phyloP scores from a whole-genome alignment of 2,329 filamentous ascomycete species.

The Alternaria arborescens region DNA sequence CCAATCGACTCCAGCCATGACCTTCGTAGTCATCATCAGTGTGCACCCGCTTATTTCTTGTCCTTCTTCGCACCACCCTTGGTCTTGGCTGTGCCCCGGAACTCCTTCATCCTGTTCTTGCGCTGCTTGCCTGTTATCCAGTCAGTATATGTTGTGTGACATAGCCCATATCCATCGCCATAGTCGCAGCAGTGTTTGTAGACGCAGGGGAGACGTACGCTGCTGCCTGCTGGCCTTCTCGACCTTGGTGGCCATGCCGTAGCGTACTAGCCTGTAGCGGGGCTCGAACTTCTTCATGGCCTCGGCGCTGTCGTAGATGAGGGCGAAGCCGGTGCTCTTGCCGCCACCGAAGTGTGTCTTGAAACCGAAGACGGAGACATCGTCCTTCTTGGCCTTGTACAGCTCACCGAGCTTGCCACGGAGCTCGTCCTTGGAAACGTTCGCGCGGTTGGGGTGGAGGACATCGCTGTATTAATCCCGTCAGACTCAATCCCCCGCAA shows the following conservation, averaged over 20 bases:
- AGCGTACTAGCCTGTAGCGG: slow-evolving; percentile 93
- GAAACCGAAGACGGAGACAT: slow-evolving; percentile 98
- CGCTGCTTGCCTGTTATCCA: slow-evolving; percentile 89
- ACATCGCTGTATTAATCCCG: slow-evolving; percentile 76
- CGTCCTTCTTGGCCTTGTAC: slow-evolving; percentile 98
- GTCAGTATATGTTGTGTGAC: slow-evolving; percentile 40
- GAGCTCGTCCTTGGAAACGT: slow-evolving; percentile 99
- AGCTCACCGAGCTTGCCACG: slow-evolving; percentile 91
- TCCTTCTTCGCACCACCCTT: slow-evolving; percentile 96
- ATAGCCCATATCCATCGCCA: slow-evolving; percentile 14
- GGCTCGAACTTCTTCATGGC: slow-evolving; percentile 99
- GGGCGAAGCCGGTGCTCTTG: slow-evolving; percentile 99
- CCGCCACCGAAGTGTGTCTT: slow-evolving; percentile 99
- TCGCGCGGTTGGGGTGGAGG: slow-evolving; percentile 97
- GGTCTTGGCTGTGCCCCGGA: slow-evolving; percentile 96
- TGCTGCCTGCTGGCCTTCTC: slow-evolving; percentile 99
- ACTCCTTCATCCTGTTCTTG: slow-evolving; percentile 99
- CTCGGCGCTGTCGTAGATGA: slow-evolving; percentile 98
- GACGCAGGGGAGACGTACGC: slow-evolving; percentile 72
- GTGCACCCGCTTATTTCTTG: slow-evolving; percentile 63
- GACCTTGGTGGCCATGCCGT: slow-evolving; percentile 90
- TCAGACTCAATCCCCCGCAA: slow-evolving; percentile 39
- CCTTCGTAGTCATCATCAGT: slow-evolving; percentile 41
- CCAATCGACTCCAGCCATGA: slow-evolving; percentile 43
- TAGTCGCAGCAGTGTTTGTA: slow-evolving; percentile 14